These are phyloP conservation scores for Phytopythium mirpurense DNA, from an alignment of 352 stramenopile genomes.

Conservation along the genomic window DNA sequence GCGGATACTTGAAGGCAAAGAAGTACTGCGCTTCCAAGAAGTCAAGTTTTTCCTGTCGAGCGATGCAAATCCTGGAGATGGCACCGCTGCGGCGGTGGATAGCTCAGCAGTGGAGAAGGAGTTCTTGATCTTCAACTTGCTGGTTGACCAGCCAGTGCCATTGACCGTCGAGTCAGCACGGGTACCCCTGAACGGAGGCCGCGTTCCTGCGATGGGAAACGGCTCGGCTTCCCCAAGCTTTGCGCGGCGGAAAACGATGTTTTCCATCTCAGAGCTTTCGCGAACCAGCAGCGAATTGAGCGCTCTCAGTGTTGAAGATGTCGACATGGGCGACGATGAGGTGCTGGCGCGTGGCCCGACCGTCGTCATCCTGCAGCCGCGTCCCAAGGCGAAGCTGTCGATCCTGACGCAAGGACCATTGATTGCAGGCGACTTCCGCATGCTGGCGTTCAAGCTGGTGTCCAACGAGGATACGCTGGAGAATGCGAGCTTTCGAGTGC, in stretches of 20 bases:
- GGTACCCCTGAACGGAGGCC: constrained; percentile 48
- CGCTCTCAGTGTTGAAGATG: constrained; percentile 11
- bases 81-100: constrained; percentile 4
- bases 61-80: background rate
- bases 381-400: constrained; percentile 53
- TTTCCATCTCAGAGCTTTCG: constrained; percentile 39
- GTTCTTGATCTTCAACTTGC: constrained; percentile 56
- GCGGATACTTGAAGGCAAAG: constrained; percentile 44
- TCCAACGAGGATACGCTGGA: constrained; percentile 67
- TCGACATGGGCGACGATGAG: constrained; percentile 36
- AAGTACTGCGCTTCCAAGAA: constrained; percentile 57
- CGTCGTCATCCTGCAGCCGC: constrained; percentile 63
- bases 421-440: constrained; percentile 60
- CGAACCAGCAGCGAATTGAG: constrained; percentile 24
- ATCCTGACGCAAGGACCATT: constrained; percentile 50
- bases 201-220: constrained; percentile 80
- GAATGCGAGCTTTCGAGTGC: constrained; percentile 43
- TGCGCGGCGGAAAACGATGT: constrained; percentile 73
- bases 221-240: constrained; percentile 81
- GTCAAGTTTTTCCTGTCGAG: constrained; percentile 48
- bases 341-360: constrained; percentile 36
- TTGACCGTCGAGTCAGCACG: constrained; percentile 29
- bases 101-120: constrained; percentile 15
- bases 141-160: constrained; percentile 33
- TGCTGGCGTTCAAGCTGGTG: constrained; percentile 52